Base-by-base conservation (phyloP, 2,329 filamentous ascomycete species). In the Fusarium verticillioides region DNA sequence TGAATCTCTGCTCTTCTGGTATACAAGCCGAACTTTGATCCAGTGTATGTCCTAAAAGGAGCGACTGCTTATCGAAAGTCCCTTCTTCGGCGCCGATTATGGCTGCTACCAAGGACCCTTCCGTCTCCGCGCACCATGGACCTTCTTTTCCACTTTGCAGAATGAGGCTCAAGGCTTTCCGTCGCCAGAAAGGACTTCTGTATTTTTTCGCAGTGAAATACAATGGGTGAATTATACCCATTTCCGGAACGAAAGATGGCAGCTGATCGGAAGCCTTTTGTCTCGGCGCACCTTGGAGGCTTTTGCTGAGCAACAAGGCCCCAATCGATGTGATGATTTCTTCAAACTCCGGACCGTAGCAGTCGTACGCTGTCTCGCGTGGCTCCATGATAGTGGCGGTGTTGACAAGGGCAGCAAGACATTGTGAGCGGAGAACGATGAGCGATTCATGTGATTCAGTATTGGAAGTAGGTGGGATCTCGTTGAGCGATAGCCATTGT, bases 201-300 rank as follows among this genome's bases (percentile, higher is more conserved):
- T 76, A 76, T 63, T 67, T 76, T 7, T 70, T 44, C 0, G 69
- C 74, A 1, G 66, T 36, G 12, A 67, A 62, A 8, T 75, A 75
- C 2, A 76, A 16, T 0, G 74, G 72, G 2, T 76, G 72, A 0
- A 76, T 75, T 3, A 75, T 67, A 0, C 71, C 69, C 71, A 76
- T 76, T 23, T 76, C 74, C 0, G 72, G 74, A 2, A 42, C 60
- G 9, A 71, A 76, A 1, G 60, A 63, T 4, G 60, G 66, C 0
- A 73, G 21, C 1, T 9, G 10, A 12, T 34, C 23, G 2, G n/a
- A 11, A 4, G 4, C 3, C 3, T 13, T 13, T 1, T 21, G 16
- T 9, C 2, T 26, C 3, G 28, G n/a, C 1, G 26, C 9, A 3
- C 36, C 9, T 5, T 32, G 2, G 1, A 18, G 21, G 13, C 5